These are phyloP conservation scores for Allium sativum DNA, from an alignment of 106 monocot genomes.

Conservation along the genomic window DNA sequence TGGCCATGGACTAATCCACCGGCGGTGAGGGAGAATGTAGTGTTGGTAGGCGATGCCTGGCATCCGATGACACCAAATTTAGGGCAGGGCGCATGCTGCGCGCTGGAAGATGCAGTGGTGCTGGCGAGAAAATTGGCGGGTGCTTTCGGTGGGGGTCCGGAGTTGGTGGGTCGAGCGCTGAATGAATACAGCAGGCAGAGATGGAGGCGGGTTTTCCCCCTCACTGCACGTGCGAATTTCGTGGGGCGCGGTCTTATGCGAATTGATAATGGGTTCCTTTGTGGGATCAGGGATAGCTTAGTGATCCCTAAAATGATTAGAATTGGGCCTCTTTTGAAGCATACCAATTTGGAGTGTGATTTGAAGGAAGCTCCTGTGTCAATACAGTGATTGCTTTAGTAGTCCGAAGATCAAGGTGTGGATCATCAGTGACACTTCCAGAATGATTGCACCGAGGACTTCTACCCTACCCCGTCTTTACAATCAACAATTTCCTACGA, in stretches of 20 bases:
- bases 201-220: slow-evolving; percentile 61
- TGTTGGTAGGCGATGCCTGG: slow-evolving; percentile 87
- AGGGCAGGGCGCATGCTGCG: slow-evolving; percentile 86
- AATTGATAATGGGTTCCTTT: slow-evolving; percentile 69
- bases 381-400: slow-evolving; percentile 4
- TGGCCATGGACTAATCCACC: slow-evolving; percentile 68
- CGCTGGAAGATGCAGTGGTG: slow-evolving; percentile 68
- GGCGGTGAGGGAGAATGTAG: slow-evolving; percentile 30
- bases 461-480: too few relatives aligned
- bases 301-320: slow-evolving; percentile 69
- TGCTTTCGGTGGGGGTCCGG: slow-evolving; percentile 12
- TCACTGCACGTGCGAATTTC: slow-evolving; percentile 58
- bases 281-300: slow-evolving; percentile 48
- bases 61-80: slow-evolving; percentile 98
- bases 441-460: too few relatives aligned
- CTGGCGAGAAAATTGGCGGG: slow-evolving; percentile 48
- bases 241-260: slow-evolving; percentile 62
- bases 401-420: too few relatives aligned
- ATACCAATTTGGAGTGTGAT: slow-evolving; percentile 81
- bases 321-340: slow-evolving; percentile 65
- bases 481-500: too few relatives aligned
- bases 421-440: too few relatives aligned
- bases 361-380: slow-evolving; percentile 30
- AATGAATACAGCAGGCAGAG: slow-evolving; percentile 43
- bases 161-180: slow-evolving; percentile 33